Percentiles rank a stretch among this genome's conserved stretches.
These are phyloP conservation scores for Penicillium sp. DNA, from an alignment of 2,329 filamentous ascomycete species.

Conservation along the genomic window DNA sequence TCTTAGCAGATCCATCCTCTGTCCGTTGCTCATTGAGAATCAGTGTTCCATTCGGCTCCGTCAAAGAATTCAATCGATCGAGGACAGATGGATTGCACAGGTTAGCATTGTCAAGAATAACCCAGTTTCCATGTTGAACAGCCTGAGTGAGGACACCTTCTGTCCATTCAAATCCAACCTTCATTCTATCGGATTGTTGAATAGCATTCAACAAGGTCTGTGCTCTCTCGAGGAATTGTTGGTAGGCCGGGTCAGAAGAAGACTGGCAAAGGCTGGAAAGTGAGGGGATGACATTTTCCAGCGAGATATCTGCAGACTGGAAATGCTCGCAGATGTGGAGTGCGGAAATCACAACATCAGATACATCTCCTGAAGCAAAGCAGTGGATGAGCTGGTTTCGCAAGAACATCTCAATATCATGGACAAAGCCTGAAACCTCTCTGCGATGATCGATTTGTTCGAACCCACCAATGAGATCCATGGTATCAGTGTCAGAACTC, in stretches of 20 bases:
- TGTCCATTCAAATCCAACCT: slow-evolving; percentile 88
- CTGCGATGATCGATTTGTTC: slow-evolving; percentile 86
- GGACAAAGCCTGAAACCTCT: slow-evolving; percentile 63
- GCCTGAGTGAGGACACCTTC: slow-evolving; percentile 90
- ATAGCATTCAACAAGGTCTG: slow-evolving; percentile 55
- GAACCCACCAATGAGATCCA: slow-evolving; percentile 95
- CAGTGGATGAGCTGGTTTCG: slow-evolving; percentile 42
- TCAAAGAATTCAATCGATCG: slow-evolving; percentile 88
- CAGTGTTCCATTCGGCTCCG: slow-evolving; percentile 84
- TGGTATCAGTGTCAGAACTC: slow-evolving; percentile 93
- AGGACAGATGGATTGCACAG: slow-evolving; percentile 93
- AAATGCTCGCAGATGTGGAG: slow-evolving; percentile 37
- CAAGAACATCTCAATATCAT: slow-evolving; percentile 55
- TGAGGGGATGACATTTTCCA: slow-evolving; percentile 34
- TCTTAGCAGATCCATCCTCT: slow-evolving; percentile 73
- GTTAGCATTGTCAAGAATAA: slow-evolving; percentile 96
- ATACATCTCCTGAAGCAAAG: slow-evolving; percentile 27
- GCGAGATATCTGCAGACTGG: slow-evolving; percentile 28
- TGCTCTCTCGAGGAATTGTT: slow-evolving; percentile 50
- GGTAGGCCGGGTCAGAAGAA: slow-evolving; percentile 50
- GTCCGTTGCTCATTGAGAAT: slow-evolving; percentile 93
- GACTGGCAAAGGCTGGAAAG: slow-evolving; percentile 42
- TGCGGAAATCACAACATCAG: slow-evolving; percentile 24
- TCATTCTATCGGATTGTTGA: slow-evolving; percentile 59
- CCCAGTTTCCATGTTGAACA: slow-evolving; percentile 81